phyloP scores from a whole-genome alignment of 2,329 filamentous ascomycete genomes.

The Ascochyta fabae region DNA sequence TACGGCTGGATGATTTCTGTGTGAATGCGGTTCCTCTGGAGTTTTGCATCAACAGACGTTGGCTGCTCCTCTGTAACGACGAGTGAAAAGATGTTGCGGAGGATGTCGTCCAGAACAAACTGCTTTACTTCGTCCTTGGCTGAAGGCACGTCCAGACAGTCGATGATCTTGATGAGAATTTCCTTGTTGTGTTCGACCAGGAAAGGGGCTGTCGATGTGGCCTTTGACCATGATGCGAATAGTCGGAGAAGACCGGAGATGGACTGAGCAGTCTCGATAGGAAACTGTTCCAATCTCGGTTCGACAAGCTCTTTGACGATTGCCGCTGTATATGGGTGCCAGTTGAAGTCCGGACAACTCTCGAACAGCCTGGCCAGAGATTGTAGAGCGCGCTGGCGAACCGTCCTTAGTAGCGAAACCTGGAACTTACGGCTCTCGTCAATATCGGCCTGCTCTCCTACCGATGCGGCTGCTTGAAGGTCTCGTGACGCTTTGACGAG shows the following conservation, averaged over 20 bases:
- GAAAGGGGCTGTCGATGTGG: constrained; percentile 70
- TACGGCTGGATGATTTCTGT: constrained; percentile 65
- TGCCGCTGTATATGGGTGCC: constrained; percentile 71
- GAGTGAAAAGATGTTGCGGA: constrained; percentile 58
- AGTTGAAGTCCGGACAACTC: constrained; percentile 72
- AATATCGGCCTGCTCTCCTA: constrained; percentile 36
- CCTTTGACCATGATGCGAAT: constrained; percentile 79
- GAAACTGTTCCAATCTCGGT: constrained; percentile 78
- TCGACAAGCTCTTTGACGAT: constrained; percentile 79
- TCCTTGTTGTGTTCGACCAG: constrained; percentile 66
- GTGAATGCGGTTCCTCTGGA: constrained; percentile 55
- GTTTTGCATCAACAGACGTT: constrained; percentile 56
- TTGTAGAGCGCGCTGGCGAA: constrained; percentile 78
- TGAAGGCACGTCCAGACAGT: constrained; percentile 73
- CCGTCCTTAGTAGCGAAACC: constrained; percentile 67
- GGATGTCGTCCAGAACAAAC: constrained; percentile 75
- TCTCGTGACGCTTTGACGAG: constrained; percentile 69
- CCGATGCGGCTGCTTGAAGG: constrained; percentile 40
- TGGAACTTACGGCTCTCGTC: constrained; percentile 39
- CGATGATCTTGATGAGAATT: constrained; percentile 73
- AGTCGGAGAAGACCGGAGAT: constrained; percentile 83
- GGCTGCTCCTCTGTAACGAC: constrained; percentile 18
- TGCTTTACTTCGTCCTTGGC: constrained; percentile 86
- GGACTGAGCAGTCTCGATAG: constrained; percentile 85
- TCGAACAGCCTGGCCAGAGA: constrained; percentile 81